Evolutionary conservation across 805 yeast genomes (phyloP).

Genomic region (Jamesozyma rosinii): DNA sequence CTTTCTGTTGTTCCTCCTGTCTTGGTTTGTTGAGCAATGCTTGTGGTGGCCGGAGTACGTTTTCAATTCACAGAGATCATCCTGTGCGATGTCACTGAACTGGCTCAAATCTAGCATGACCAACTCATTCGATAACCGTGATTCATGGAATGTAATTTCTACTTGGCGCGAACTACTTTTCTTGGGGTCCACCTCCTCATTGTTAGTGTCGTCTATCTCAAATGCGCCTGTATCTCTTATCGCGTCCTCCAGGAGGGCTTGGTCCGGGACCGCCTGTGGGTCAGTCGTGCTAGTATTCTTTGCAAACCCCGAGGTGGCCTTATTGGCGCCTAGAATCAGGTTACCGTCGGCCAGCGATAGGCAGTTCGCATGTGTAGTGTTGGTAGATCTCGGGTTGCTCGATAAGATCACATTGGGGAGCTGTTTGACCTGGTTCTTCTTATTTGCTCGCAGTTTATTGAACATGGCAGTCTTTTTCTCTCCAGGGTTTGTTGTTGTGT

Average conservation of each 20-base stretch:
- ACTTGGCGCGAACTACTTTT: slow-evolving; percentile 9
- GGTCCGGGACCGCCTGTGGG: not conserved
- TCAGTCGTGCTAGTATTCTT: not conserved
- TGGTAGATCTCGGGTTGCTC: slow-evolving; percentile 4
- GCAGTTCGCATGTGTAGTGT: slow-evolving; percentile 20
- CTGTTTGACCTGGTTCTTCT: not conserved
- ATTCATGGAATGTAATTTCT: slow-evolving; percentile 50
- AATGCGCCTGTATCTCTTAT: not conserved
- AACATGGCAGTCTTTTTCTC: too few relatives aligned
- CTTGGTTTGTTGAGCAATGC: not conserved
- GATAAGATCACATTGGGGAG: not conserved
- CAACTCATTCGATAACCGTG: slow-evolving; percentile 45
- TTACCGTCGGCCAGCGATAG: slow-evolving; percentile 23
- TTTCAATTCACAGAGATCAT: slow-evolving; percentile 65
- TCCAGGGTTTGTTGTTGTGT: not conserved
- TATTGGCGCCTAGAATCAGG: slow-evolving; percentile 17
- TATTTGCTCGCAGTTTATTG: not conserved
- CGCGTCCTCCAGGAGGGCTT: not conserved
- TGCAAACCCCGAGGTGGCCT: slow-evolving; percentile 3
- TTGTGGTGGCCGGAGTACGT: slow-evolving; percentile 32
- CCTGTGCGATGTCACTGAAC: slow-evolving; percentile 57
- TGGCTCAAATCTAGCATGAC: slow-evolving; percentile 53
- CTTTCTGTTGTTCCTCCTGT: slow-evolving; percentile 15
- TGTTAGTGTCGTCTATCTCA: not conserved
- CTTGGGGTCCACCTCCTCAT: not conserved